Conservation (phyloP, 2,329 filamentous ascomycete genomes). For the Xylogone sp. region DNA sequence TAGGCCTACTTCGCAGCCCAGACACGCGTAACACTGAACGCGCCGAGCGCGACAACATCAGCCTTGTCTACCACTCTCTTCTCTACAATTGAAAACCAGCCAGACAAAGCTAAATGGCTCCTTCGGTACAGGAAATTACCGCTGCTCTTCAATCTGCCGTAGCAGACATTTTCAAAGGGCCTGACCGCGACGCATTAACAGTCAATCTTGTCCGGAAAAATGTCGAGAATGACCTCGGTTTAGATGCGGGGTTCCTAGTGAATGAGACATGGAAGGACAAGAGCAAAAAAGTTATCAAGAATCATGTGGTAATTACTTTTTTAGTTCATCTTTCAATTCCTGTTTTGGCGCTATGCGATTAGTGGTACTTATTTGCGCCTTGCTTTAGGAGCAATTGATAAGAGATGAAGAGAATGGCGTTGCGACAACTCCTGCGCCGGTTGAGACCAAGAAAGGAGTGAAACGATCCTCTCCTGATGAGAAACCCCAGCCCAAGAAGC, state of each 20-base stretch:
- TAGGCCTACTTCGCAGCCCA: too few species aligned
- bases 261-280: conserved; percentile 50
- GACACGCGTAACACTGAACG: neutral
- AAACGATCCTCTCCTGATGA: conserved; percentile 35
- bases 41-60: neutral
- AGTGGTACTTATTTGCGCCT: neutral
- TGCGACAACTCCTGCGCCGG: conserved; percentile 36
- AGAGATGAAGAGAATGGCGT: conserved; percentile 28
- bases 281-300: conserved; percentile 55
- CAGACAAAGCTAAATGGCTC: neutral
- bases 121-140: conserved; percentile 34
- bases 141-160: conserved; percentile 44
- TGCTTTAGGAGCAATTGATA: conserved; percentile 6
- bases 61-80: neutral
- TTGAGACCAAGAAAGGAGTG: conserved; percentile 22
- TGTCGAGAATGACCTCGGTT: conserved; percentile 43
- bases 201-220: conserved; percentile 54
- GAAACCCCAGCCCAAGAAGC: conserved; percentile 30
- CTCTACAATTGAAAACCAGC: neutral
- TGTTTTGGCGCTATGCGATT: conserved; percentile 5
- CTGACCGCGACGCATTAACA: conserved; percentile 42
- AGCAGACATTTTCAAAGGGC: conserved; percentile 38
- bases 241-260: conserved; percentile 49
- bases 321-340: neutral
- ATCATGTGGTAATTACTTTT: conserved; percentile 44